phyloP scores from a whole-genome alignment of 2,329 filamentous ascomycete genomes.

The Alternaria atra region DNA sequence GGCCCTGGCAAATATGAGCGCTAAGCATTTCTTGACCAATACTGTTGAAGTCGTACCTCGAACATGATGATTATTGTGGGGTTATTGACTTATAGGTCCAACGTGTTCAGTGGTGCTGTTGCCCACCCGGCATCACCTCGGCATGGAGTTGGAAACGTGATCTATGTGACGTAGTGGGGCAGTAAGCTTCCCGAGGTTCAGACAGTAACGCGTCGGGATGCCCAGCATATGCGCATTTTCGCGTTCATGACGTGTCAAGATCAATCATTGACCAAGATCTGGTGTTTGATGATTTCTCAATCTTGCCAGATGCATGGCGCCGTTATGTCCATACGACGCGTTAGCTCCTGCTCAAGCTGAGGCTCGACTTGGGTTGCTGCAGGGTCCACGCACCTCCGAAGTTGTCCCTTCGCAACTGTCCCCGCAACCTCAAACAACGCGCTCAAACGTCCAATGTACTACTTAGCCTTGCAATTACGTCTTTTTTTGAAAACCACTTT shows the following conservation, averaged over 20 bases:
- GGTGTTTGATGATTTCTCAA: neutral
- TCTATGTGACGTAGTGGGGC: slow-evolving; percentile 19
- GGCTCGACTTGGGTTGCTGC: slow-evolving; percentile 5
- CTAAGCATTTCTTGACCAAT: too few species aligned
- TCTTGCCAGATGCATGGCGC: neutral
- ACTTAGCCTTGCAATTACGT: neutral
- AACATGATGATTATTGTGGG: slow-evolving; percentile 22
- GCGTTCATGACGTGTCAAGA: neutral
- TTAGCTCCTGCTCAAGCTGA: neutral
- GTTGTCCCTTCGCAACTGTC: slow-evolving; percentile 10
- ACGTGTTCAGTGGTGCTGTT: neutral
- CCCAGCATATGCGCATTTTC: neutral
- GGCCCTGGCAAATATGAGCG: slow-evolving; percentile 48
- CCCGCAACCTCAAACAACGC: slow-evolving; percentile 6
- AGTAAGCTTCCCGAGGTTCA: slow-evolving; percentile 8
- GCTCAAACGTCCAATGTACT: neutral
- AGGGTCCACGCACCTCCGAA: slow-evolving; percentile 23
- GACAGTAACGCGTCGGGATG: neutral
- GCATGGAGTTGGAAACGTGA: neutral
- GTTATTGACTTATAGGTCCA: neutral
- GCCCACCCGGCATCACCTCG: neutral
- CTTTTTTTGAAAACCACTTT: too few species aligned
- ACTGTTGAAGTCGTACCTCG: slow-evolving; percentile 17
- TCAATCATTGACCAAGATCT: neutral
- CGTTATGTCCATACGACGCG: neutral